Evolutionary conservation across 495 filamentous ascomycete genomes (phyloP), one percentile per base, ranked within the genome.

Genomic region (Extremus antarcticus): DNA sequence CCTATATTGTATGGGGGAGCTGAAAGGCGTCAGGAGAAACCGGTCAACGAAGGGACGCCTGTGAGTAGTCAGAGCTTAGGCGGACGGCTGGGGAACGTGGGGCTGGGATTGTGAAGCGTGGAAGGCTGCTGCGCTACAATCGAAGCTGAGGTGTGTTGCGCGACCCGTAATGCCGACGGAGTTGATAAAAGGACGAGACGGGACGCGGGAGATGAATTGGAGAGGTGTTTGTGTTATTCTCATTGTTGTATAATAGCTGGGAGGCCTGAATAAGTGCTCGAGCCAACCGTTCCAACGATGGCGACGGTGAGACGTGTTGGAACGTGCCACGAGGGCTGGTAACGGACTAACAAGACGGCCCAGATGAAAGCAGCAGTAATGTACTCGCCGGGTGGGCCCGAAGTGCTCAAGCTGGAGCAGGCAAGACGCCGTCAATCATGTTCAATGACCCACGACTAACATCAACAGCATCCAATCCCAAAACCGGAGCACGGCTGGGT

Each of bases 401-500:
- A 56, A 22, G 62, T 61, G 16, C 59, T 68, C 47, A 56, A 58
- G 24, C 20, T 66, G 32, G 54, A 65, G 53, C 8, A 22, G 4
- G 29, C 29, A 25, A 2, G n/a, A 2, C 7, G 7, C n/a, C 3
- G 15, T 53, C 20, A 19, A 16, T 4, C 7, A 13, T 8, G 11
- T 4, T 16, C 35, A 38, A 32, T 3, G 3, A 13, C 24, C 25
- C 10, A 22, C 8, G 22, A 16, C 39, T 3, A 35, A 22, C 3
- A 40, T 8, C n/a, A n/a, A 19, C 40, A 45, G n/a, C 49, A 39
- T 25, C 64, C 62, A 19, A 63, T 66, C 24, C 63, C 65, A 1
- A 58, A 25, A 0, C 55, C 63, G 4, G 63, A 64, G 32, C 32
- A 62, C 23, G 69, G 68, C 57, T 61, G 72, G 53, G 66, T 76